A percentile compares a stretch with the other conserved stretches of the same genome.
Conservation (phyloP, 2,329 filamentous ascomycete species). For the Zalaria sp. region DNA sequence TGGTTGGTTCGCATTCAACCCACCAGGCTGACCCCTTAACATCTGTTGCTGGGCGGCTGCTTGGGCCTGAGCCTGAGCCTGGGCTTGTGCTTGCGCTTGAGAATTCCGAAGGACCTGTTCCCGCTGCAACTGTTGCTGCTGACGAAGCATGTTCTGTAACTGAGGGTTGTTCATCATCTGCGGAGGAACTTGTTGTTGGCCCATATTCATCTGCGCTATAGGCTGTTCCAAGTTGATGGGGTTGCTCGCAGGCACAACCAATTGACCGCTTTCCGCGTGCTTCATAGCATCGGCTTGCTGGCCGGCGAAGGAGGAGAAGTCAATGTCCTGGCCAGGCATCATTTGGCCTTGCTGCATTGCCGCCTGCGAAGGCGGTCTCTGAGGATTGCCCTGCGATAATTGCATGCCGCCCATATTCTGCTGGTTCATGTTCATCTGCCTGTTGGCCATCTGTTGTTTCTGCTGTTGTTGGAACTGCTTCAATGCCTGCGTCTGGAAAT, state of each 20-base stretch:
- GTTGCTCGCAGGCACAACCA: constrained; percentile 51
- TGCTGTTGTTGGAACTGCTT: constrained; percentile 8
- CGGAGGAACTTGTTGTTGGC: constrained; percentile 5
- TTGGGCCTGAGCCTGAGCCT: constrained; percentile 21
- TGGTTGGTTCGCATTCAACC: constrained; percentile 27
- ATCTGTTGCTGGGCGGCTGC: constrained; percentile 29
- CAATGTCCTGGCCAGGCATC: constrained; percentile 20
- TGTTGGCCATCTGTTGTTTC: not conserved
- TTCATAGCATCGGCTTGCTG: constrained; percentile 49
- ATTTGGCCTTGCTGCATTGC: constrained; percentile 20
- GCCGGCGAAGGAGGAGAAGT: constrained; percentile 42
- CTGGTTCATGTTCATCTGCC: constrained; percentile 12
- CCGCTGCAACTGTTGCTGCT: constrained; percentile 16
- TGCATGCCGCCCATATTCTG: constrained; percentile 21
- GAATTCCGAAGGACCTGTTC: constrained; percentile 28
- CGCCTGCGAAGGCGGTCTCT: constrained; percentile 24
- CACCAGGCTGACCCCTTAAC: constrained; percentile 31
- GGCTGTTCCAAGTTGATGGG: constrained; percentile 21
- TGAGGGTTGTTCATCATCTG: constrained; percentile 20
- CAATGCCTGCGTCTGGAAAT: constrained; percentile 3
- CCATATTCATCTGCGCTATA: constrained; percentile 1
- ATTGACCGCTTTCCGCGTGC: constrained; percentile 45
- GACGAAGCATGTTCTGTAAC: constrained; percentile 18
- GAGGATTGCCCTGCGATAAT: constrained; percentile 3
- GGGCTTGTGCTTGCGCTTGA: constrained; percentile 23